Evolutionary conservation across 257 asterid species (phyloP).

Genomic region (Cordia subcordata): DNA sequence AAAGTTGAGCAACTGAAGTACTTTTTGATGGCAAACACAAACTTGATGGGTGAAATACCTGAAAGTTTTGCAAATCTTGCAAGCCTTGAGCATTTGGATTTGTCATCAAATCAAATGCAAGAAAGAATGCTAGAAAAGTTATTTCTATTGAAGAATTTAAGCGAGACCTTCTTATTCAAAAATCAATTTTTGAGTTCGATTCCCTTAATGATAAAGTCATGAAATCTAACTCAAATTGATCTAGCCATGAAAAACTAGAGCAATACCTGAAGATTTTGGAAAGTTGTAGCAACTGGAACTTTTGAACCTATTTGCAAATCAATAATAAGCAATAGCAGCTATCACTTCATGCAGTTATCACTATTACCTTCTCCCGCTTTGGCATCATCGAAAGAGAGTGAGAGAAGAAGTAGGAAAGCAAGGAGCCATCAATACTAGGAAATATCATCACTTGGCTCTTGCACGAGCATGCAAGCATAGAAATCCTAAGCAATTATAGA

Average conservation of each 20-base stretch:
- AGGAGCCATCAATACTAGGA: no score
- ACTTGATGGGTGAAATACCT: conserved; percentile 48
- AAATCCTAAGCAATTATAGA: no score
- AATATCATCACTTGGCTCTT: no score
- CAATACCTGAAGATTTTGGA: conserved; percentile 64
- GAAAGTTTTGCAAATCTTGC: conserved; percentile 23
- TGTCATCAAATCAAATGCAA: conserved; percentile 23
- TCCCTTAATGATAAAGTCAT: conserved; percentile 42
- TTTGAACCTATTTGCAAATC: conserved; percentile 40
- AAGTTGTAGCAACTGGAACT: conserved; percentile 43
- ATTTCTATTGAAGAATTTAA: conserved; percentile 59
- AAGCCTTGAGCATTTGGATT: conserved; percentile 34
- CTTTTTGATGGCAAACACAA: conserved; percentile 41
- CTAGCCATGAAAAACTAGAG: conserved; percentile 55
- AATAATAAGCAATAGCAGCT: no score
- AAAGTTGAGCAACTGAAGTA: conserved; percentile 36
- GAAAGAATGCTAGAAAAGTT: conserved; percentile 37
- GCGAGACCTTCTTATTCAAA: conserved; percentile 25
- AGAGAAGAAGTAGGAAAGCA: no score
- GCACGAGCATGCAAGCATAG: no score
- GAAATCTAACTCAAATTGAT: conserved; percentile 48
- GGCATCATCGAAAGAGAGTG: no score
- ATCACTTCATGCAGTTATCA: no score
- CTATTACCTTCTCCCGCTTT: no score
- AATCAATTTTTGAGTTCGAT: conserved; percentile 62